These are phyloP conservation scores for Dimargaris cristalligena DNA, from an alignment of 192 early-diverging fungal genomes.

Conservation along the genomic window DNA sequence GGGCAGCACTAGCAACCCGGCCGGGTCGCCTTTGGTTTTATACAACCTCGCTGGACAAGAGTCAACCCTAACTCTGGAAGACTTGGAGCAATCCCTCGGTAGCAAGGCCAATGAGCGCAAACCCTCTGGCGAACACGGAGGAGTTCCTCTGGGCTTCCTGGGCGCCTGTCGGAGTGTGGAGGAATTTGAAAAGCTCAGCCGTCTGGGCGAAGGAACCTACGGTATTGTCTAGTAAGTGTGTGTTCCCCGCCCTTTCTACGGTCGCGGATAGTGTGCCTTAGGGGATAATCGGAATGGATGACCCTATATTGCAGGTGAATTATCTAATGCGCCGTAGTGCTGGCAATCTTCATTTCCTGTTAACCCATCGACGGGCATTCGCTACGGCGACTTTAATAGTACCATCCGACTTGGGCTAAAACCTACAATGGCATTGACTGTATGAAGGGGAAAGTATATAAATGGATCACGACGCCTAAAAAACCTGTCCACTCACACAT, in stretches of 20 bases:
- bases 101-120: neutral
- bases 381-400: too few relatives aligned
- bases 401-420: too few relatives aligned
- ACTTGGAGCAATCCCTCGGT: neutral
- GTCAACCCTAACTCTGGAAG: neutral
- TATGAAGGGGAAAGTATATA: neutral
- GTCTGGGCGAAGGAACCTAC: conserved; percentile 85
- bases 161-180: conserved; percentile 66
- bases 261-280: too few relatives aligned
- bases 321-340: too few relatives aligned
- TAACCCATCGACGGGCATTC: too few relatives aligned
- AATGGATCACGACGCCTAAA: too few relatives aligned
- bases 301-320: too few relatives aligned
- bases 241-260: too few relatives aligned
- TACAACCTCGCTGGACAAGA: neutral
- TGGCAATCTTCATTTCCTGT: too few relatives aligned
- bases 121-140: neutral
- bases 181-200: conserved; percentile 73
- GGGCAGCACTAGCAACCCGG: too few relatives aligned
- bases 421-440: conserved; percentile 2
- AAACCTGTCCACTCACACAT: too few relatives aligned
- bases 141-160: conserved; percentile 28
- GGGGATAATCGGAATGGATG: too few relatives aligned
- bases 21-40: neutral
- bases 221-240: conserved; percentile 72